These are phyloP conservation scores for Penicillium sp. DNA, from an alignment of 2,329 filamentous ascomycete genomes.

Conservation along the genomic window DNA sequence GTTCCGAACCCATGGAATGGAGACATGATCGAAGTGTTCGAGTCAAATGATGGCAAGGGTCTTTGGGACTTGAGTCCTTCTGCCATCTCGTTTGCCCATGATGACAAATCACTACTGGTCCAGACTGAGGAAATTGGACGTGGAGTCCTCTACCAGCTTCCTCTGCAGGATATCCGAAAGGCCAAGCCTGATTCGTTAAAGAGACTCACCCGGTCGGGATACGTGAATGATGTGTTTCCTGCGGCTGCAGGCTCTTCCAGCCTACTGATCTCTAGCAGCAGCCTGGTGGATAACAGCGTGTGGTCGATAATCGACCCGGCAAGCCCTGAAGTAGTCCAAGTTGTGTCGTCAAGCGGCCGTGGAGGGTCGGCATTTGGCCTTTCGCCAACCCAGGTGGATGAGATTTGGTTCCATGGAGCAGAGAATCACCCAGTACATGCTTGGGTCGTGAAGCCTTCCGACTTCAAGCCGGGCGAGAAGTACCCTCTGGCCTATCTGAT, in stretches of 20 bases:
- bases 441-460: slow-evolving; percentile 50
- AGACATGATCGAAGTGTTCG: slow-evolving; percentile 41
- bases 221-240: slow-evolving; percentile 41
- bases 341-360: slow-evolving; percentile 41
- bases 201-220: slow-evolving; percentile 43
- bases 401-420: slow-evolving; percentile 49
- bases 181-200: slow-evolving; percentile 33
- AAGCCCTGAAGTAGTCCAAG: slow-evolving; percentile 25
- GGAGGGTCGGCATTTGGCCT: slow-evolving; percentile 44
- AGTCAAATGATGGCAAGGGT: slow-evolving; percentile 37
- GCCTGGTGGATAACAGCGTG: slow-evolving; percentile 45
- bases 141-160: slow-evolving; percentile 44
- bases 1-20: slow-evolving; percentile 44
- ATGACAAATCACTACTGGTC: slow-evolving; percentile 43
- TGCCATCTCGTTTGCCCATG: slow-evolving; percentile 42
- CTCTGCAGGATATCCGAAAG: slow-evolving; percentile 29
- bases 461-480: slow-evolving; percentile 46
- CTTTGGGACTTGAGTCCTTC: slow-evolving; percentile 46
- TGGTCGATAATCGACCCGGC: slow-evolving; percentile 44
- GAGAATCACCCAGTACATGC: slow-evolving; percentile 46
- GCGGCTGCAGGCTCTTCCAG: slow-evolving; percentile 35
- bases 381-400: slow-evolving; percentile 42
- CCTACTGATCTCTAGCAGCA: slow-evolving; percentile 46
- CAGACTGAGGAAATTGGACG: slow-evolving; percentile 45
- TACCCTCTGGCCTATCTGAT: slow-evolving; percentile 57